Base-by-base conservation (phyloP, 805 yeast species). In the Yarrowia osloensis region DNA sequence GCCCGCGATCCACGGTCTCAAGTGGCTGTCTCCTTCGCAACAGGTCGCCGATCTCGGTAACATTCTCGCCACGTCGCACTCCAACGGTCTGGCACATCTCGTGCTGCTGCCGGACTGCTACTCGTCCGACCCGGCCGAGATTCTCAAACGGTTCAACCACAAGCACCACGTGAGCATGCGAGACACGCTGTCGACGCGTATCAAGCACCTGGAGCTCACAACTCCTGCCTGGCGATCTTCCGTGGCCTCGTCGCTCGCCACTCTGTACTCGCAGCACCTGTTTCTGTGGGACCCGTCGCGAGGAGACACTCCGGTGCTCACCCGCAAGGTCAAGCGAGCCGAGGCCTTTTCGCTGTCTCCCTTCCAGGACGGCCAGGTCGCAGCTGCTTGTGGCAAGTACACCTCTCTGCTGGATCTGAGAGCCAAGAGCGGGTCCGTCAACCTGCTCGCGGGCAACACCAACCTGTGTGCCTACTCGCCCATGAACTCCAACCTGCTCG, bases 131-230 rank as follows among this genome's bases (percentile, higher is more conserved):
- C 78, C 78, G 1, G 97, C 97, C 0, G 91, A 87, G 74, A 88
- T 92, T 22, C 78, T 88, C 69, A 89, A 86, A 74, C 80, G 96
- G 42, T 92, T 88, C 79, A 90, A 90, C 76, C 97, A 92, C 77
- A 79, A 82, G 62, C 87, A 87, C 71, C 92, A 88, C 73, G 75
- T 90, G 11, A 52, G 55, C 11, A 63, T 62, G 19, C 66, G 75
- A 74, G 33, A 67, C 7, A 50, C 70, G 21, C 67, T 61, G 13
- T 69, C 74, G 19, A 65, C 75, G 70, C 69, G 79, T 1, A 76
- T 82, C 47, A 72, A 75, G 44, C 73, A 77, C 61, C 68, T 84
- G 17, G 78, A 75, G 19, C 71, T 81, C 17, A 75, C 84, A 0
- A 77, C 80, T 28, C 68, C 73, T 15, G 68, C 71, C n/a, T 84